A percentile compares a stretch with the other conserved stretches of the same genome.
phyloP scores from a whole-genome alignment of 768 basidiomycete genomes.

The Lentinula sp. region DNA sequence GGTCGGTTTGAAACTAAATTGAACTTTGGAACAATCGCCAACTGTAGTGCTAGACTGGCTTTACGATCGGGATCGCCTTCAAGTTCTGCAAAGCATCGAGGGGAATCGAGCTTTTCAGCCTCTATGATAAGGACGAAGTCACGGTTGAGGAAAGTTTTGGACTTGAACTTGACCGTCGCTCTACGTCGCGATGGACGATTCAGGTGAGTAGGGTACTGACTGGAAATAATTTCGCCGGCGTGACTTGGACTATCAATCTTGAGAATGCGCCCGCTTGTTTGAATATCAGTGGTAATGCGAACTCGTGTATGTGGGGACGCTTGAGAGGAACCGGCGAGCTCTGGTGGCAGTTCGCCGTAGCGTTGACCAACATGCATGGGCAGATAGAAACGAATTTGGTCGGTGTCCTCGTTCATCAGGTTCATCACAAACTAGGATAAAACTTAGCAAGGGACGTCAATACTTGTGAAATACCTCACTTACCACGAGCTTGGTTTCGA shows the following conservation, averaged over 20 bases:
- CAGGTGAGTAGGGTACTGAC: slow-evolving; percentile 26
- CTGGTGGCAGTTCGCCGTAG: slow-evolving; percentile 42
- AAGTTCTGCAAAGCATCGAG: slow-evolving; percentile 52
- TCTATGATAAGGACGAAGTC: slow-evolving; percentile 49
- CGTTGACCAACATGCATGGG: slow-evolving; percentile 45
- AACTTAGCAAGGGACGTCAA: not conserved
- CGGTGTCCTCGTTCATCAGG: slow-evolving; percentile 39
- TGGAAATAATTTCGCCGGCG: slow-evolving; percentile 20
- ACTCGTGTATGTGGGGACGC: slow-evolving; percentile 28
- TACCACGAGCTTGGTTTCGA: slow-evolving; percentile 38
- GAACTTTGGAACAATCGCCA: slow-evolving; percentile 51
- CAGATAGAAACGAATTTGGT: slow-evolving; percentile 50
- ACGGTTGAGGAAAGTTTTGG: slow-evolving; percentile 32
- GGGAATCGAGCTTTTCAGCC: slow-evolving; percentile 43
- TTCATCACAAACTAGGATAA: slow-evolving; percentile 42
- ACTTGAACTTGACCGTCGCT: slow-evolving; percentile 31
- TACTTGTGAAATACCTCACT: slow-evolving; percentile 9
- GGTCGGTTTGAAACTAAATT: slow-evolving; percentile 30
- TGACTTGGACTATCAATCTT: slow-evolving; percentile 41
- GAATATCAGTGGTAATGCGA: slow-evolving; percentile 36
- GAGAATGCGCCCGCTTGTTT: slow-evolving; percentile 40
- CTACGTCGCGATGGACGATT: slow-evolving; percentile 33
- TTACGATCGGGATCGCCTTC: slow-evolving; percentile 16
- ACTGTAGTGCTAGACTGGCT: slow-evolving; percentile 41
- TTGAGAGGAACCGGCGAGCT: slow-evolving; percentile 23